Percentiles rank a stretch among this genome's conserved stretches.
These are phyloP conservation scores for Naganishia sp. DNA, from an alignment of 1,284 basidiomycete genomes.

Conservation along the genomic window DNA sequence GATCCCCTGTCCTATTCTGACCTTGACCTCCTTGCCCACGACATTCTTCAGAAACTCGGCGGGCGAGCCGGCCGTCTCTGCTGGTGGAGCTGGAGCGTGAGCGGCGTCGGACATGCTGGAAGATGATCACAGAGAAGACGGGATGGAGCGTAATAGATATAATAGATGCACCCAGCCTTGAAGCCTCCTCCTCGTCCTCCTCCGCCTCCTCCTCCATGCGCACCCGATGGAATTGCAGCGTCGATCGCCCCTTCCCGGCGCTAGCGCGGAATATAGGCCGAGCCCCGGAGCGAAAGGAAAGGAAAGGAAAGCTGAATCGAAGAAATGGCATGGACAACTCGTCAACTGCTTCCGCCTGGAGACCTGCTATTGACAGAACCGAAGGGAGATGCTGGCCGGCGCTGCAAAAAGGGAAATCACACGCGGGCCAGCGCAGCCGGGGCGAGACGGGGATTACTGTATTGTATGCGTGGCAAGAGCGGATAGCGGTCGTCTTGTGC, in stretches of 20 bases:
- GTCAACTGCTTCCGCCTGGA: neutral
- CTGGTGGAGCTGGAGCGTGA: constrained; percentile 8
- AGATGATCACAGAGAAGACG: neutral
- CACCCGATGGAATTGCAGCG: no score
- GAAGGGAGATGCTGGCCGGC: no score
- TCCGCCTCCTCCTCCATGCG: no score
- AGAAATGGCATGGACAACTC: neutral
- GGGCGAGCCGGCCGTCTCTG: constrained; percentile 65
- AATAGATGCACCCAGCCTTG: neutral
- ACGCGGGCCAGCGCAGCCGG: neutral
- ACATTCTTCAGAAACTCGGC: constrained; percentile 90
- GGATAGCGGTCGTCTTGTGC: neutral
- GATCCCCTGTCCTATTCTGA: constrained; percentile 90
- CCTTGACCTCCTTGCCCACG: constrained; percentile 92
- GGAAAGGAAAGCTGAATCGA: neutral
- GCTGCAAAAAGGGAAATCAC: neutral
- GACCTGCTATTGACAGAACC: no score
- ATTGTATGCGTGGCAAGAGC: neutral
- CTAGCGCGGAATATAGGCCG: neutral
- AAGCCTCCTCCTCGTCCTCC: no score
- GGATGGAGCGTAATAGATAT: no score
- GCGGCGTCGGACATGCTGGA: constrained; percentile 27
- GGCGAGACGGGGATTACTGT: neutral
- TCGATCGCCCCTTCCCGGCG: no score
- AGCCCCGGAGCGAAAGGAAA: neutral